Conservation (phyloP, 2,329 filamentous ascomycete species). For the Pseudocercospora crystallina region DNA sequence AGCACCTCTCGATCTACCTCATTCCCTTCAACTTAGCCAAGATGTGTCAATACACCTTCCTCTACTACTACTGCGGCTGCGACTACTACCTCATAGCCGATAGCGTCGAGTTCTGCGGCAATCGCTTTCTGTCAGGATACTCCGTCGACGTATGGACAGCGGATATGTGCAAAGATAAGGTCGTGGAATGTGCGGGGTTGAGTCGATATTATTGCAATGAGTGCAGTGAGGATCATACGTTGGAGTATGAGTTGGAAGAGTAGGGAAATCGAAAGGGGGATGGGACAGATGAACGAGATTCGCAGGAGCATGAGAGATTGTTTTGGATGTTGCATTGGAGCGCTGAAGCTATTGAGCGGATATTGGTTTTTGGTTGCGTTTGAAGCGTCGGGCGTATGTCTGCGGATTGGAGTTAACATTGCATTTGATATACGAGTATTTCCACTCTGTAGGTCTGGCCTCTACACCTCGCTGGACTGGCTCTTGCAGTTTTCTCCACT, state of each 20-base stretch:
- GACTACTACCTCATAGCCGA: constrained; percentile 50
- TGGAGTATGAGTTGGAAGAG: constrained; percentile 25
- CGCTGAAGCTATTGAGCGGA: no score
- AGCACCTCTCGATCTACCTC: no score
- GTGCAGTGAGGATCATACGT: constrained; percentile 23
- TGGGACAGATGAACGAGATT: constrained; percentile 37
- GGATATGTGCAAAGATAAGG: constrained; percentile 40
- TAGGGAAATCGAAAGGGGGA: constrained; percentile 80
- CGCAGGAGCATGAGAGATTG: no score
- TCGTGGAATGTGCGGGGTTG: constrained; percentile 12
- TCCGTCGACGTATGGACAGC: constrained; percentile 50
- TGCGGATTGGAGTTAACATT: no score
- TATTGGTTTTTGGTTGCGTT: no score
- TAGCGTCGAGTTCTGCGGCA: constrained; percentile 47
- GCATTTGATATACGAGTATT: no score
- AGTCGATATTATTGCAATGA: constrained; percentile 19
- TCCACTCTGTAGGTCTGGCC: no score
- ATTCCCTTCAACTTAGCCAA: neutral
- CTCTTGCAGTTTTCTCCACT: no score
- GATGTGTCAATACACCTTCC: constrained; percentile 51
- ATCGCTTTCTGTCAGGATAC: constrained; percentile 47
- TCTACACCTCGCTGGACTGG: no score
- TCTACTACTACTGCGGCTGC: constrained; percentile 50
- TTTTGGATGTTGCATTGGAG: no score
- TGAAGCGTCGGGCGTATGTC: no score